Evolutionary conservation across 2,329 filamentous ascomycete species (phyloP).

Genomic region (Immersiporthe knoxdaviesiana): DNA sequence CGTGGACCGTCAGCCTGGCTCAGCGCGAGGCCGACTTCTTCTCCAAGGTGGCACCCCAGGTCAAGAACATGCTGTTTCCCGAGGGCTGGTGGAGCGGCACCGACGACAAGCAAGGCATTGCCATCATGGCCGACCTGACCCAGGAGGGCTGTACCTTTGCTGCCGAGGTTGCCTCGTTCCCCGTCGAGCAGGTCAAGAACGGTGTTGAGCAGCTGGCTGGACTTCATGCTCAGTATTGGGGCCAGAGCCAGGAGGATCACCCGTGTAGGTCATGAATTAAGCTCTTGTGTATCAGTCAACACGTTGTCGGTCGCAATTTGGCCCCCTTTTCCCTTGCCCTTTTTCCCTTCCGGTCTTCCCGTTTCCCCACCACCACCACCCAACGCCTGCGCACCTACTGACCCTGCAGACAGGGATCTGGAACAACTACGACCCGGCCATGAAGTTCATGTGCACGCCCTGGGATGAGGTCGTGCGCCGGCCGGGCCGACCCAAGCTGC

Average conservation of each 20-base stretch:
- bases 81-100: slow-evolving; percentile 19
- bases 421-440: slow-evolving; percentile 36
- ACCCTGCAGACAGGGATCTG: slow-evolving; percentile 20
- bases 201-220: slow-evolving; percentile 42
- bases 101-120: not conserved
- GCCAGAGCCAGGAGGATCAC: slow-evolving; percentile 33
- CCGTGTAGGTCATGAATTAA: slow-evolving; percentile 24
- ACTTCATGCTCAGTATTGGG: slow-evolving; percentile 39
- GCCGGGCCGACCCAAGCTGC: slow-evolving; percentile 36
- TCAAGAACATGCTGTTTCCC: slow-evolving; percentile 15
- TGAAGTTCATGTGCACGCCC: slow-evolving; percentile 34
- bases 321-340: not conserved
- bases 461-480: slow-evolving; percentile 35
- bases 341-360: not conserved
- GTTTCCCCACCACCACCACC: not conserved
- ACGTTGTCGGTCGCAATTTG: not conserved
- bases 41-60: slow-evolving; percentile 9
- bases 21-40: slow-evolving; percentile 21
- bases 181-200: slow-evolving; percentile 39
- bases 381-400: slow-evolving; percentile 9
- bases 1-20: slow-evolving; percentile 16
- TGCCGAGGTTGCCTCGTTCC: slow-evolving; percentile 38
- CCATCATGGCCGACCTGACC: slow-evolving; percentile 19
- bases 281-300: not conserved
- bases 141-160: slow-evolving; percentile 35